These are phyloP conservation scores for Suillus subalutaceus DNA, from an alignment of 768 basidiomycete genomes.

Conservation along the genomic window DNA sequence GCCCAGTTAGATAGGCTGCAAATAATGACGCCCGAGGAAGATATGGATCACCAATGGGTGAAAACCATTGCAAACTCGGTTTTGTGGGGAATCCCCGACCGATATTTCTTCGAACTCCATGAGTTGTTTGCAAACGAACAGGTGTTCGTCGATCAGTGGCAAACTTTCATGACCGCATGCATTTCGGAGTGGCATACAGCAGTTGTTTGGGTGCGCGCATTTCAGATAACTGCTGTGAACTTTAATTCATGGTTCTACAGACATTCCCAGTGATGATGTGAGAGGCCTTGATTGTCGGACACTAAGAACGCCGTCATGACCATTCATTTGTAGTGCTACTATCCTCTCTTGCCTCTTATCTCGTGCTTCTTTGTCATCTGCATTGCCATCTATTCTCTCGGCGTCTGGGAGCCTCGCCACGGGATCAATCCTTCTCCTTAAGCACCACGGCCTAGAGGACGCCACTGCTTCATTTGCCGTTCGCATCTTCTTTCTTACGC, in stretches of 20 bases:
- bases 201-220: constrained; percentile 40
- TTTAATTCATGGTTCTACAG: constrained; percentile 20
- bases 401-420: constrained; percentile 31
- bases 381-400: constrained; percentile 26
- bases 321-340: constrained; percentile 40
- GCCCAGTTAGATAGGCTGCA: constrained; percentile 58
- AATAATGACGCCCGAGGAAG: constrained; percentile 45
- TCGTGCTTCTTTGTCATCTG: constrained; percentile 25
- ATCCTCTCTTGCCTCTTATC: constrained; percentile 36
- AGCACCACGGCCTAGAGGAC: constrained; percentile 24
- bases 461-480: constrained; percentile 47
- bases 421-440: constrained; percentile 31
- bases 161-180: constrained; percentile 45
- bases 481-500: constrained; percentile 19
- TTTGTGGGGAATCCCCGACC: constrained; percentile 50
- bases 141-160: constrained; percentile 59
- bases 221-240: background rate
- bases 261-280: constrained; percentile 30
- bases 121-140: constrained; percentile 56
- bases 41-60: constrained; percentile 38
- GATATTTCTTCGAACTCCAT: constrained; percentile 45
- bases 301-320: constrained; percentile 25
- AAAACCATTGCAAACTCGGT: constrained; percentile 39
- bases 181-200: constrained; percentile 53
- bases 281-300: constrained; percentile 24